These are phyloP conservation scores for Apostasia ramifera DNA, from an alignment of 106 monocot genomes.

Conservation along the genomic window DNA sequence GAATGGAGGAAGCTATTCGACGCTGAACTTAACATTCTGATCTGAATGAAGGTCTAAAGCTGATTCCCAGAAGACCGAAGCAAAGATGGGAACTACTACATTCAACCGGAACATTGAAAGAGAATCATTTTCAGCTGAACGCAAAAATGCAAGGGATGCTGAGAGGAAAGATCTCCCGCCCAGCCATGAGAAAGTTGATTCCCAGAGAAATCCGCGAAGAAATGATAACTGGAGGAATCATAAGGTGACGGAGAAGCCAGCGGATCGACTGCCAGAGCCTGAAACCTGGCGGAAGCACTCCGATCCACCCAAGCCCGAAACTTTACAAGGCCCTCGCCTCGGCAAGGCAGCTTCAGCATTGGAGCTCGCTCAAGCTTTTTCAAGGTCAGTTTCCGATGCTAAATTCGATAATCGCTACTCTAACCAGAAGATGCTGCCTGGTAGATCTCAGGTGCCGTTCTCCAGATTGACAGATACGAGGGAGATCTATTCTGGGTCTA, in stretches of 20 bases:
- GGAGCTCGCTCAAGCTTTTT: slow-evolving; percentile 81
- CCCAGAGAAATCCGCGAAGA: slow-evolving; percentile 31
- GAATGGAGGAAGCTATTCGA: too few species aligned
- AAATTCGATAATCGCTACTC: slow-evolving; percentile 1
- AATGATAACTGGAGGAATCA: slow-evolving; percentile 42
- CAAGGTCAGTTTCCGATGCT: slow-evolving; percentile 44
- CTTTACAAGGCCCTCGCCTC: slow-evolving; percentile 9
- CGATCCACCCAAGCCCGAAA: slow-evolving; percentile 44
- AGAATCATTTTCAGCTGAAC: slow-evolving; percentile 28
- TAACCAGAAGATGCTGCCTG: slow-evolving; percentile 18
- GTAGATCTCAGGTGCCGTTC: slow-evolving; percentile 38
- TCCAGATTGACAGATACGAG: slow-evolving; percentile 59
- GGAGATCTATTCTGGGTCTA: slow-evolving; percentile 37
- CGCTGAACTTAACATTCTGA: neutral
- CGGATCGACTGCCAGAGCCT: slow-evolving; percentile 36
- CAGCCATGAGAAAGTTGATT: slow-evolving; percentile 32
- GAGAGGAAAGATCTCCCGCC: slow-evolving; percentile 32
- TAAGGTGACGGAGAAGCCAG: slow-evolving; percentile 36
- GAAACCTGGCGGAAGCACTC: slow-evolving; percentile 80
- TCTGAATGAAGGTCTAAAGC: slow-evolving; percentile 23
- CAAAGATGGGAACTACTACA: slow-evolving; percentile 21
- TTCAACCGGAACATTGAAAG: slow-evolving; percentile 15
- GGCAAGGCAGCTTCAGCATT: slow-evolving; percentile 61
- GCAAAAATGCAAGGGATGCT: slow-evolving; percentile 18
- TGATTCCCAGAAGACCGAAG: slow-evolving; percentile 31